These are phyloP conservation scores for Zygosaccharomyces bisporus DNA, from an alignment of 805 yeast genomes.

Conservation along the genomic window DNA sequence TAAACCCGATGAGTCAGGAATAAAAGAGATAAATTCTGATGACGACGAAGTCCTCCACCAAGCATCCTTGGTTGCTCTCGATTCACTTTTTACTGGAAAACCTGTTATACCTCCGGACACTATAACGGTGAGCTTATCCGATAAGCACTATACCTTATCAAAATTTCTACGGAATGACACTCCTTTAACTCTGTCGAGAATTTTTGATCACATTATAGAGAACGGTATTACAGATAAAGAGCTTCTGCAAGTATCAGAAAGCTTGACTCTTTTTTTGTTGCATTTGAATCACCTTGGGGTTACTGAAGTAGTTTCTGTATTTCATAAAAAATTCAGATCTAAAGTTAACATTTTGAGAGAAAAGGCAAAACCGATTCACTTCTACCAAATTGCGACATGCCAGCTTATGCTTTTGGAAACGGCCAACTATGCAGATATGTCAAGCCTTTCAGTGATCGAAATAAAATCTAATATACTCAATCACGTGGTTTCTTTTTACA, in stretches of 20 bases:
- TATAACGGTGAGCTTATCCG: slow-evolving; percentile 16
- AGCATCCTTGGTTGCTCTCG: slow-evolving; percentile 8
- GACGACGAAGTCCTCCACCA: neutral
- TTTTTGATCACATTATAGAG: slow-evolving; percentile 25
- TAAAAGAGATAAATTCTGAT: neutral
- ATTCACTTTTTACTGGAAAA: slow-evolving; percentile 17
- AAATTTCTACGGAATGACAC: slow-evolving; percentile 15
- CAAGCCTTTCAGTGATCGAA: slow-evolving; percentile 14
- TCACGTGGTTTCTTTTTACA: slow-evolving; percentile 29
- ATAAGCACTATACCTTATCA: slow-evolving; percentile 21
- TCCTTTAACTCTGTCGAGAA: slow-evolving; percentile 7
- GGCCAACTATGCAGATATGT: slow-evolving; percentile 21
- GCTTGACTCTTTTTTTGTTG: slow-evolving; percentile 21
- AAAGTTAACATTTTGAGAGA: slow-evolving; percentile 22
- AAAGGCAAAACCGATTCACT: slow-evolving; percentile 34
- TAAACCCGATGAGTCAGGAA: neutral
- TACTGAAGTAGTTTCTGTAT: slow-evolving; percentile 20
- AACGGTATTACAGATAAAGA: slow-evolving; percentile 30
- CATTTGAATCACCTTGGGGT: slow-evolving; percentile 22
- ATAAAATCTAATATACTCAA: slow-evolving; percentile 24
- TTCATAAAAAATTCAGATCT: slow-evolving; percentile 28
- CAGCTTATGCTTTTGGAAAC: slow-evolving; percentile 30
- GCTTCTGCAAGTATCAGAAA: slow-evolving; percentile 16
- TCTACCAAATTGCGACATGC: slow-evolving; percentile 30
- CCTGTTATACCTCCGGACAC: slow-evolving; percentile 19